Conservation (phyloP, 306 rosid species). For the Lathyrus tuberosus region DNA sequence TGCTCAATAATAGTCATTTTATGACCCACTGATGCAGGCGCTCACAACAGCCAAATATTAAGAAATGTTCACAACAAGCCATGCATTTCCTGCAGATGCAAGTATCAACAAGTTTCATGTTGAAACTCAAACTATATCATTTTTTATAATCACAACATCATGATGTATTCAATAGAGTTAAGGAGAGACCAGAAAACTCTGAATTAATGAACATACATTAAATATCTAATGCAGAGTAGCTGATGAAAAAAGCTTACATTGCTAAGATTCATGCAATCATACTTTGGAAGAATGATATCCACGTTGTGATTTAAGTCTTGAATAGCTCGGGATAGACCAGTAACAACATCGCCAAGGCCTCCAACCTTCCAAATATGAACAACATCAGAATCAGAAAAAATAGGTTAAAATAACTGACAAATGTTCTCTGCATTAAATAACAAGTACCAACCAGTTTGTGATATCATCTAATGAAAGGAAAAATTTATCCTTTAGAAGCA, state of each 20-base stretch:
- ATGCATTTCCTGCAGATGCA: slow-evolving; percentile 21
- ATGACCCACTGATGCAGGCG: slow-evolving; percentile 22
- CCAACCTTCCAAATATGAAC: slow-evolving; percentile 69
- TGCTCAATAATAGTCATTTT: slow-evolving; percentile 18
- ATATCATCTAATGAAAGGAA: slow-evolving; percentile 13
- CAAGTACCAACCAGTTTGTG: neutral
- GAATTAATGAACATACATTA: slow-evolving; percentile 4
- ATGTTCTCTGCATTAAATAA: slow-evolving; percentile 6
- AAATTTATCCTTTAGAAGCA: slow-evolving; percentile 20
- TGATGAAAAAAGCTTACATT: slow-evolving; percentile 65
- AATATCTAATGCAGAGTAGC: slow-evolving; percentile 12
- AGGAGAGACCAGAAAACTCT: slow-evolving; percentile 20
- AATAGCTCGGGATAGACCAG: slow-evolving; percentile 84
- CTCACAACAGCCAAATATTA: slow-evolving; percentile 20
- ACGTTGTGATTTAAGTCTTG: slow-evolving; percentile 86
- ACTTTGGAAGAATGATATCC: slow-evolving; percentile 86
- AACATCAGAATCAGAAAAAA: slow-evolving; percentile 30
- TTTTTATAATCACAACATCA: slow-evolving; percentile 23
- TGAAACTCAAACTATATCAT: slow-evolving; percentile 22
- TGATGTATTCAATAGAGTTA: slow-evolving; percentile 19
- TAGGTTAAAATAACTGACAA: slow-evolving; percentile 13
- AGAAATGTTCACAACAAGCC: slow-evolving; percentile 23
- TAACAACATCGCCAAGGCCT: slow-evolving; percentile 97
- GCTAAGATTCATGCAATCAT: slow-evolving; percentile 83
- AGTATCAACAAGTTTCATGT: slow-evolving; percentile 24